Evolutionary conservation across 495 filamentous ascomycete genomes (phyloP).

Genomic region (Cenococcum geophilum): DNA sequence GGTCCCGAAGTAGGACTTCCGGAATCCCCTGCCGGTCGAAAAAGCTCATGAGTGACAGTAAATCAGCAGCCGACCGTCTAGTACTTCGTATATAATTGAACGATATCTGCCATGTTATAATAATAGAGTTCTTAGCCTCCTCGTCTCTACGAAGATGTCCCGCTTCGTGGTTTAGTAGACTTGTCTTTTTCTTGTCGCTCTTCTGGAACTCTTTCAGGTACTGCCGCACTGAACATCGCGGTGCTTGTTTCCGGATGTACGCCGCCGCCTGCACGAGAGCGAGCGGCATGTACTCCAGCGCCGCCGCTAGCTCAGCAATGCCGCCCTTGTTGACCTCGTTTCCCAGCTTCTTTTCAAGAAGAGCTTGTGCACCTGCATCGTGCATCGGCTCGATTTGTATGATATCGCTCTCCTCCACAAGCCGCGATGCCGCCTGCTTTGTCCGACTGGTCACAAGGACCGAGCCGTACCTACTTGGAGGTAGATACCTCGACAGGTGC

Average conservation of each 20-base stretch:
- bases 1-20: constrained; percentile 8
- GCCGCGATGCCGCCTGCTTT: constrained; percentile 19
- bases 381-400: constrained; percentile 38
- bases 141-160: constrained; percentile 41
- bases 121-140: constrained; percentile 41
- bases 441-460: constrained; percentile 9
- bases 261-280: constrained; percentile 13
- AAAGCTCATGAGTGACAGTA: constrained; percentile 22
- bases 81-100: constrained; percentile 41
- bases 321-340: constrained; percentile 12
- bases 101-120: constrained; percentile 46
- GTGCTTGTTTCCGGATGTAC: constrained; percentile 8
- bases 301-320: neutral
- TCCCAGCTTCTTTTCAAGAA: constrained; percentile 42
- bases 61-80: constrained; percentile 15
- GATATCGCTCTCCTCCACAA: constrained; percentile 37
- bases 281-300: constrained; percentile 13
- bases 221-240: no score
- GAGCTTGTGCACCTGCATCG: constrained; percentile 30
- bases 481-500: constrained; percentile 1
- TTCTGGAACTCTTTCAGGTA: no score
- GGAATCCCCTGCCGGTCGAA: constrained; percentile 23
- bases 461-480: constrained; percentile 12
- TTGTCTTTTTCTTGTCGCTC: constrained; percentile 37
- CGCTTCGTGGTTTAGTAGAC: constrained; percentile 38